Evolutionary conservation across 208 protist species (phyloP), one percentile per base, ranked within the genome.

Genomic region (Kentomonas sorsogonicus): DNA sequence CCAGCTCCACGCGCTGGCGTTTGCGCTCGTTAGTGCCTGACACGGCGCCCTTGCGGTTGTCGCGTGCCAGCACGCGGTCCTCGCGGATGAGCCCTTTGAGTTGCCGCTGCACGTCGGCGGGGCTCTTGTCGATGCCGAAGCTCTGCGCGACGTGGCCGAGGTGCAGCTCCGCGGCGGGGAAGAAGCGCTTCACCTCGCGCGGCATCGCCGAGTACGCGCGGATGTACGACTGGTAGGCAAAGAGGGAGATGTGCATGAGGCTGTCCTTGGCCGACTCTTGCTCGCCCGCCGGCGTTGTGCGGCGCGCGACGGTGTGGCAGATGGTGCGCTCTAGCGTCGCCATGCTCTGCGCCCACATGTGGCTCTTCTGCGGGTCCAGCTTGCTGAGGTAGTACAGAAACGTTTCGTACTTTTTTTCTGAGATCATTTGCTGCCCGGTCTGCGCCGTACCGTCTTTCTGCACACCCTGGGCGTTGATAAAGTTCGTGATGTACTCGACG

Each of bases 221-320:
- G 45, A 99, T 74, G 71, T 99, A 99, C 15, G 87, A 96, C 51
- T 97, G 95, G 74, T 99, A 99, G 15, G 94, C 98, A 53, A 99
- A 98, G 16, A 95, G 60, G 3, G 97, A 96, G 9, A 87, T 80
- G 46, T 94, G 89, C 64, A 96, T 77, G 10, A 99, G 77, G 62
- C 98, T 98, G 73, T 99, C 98, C 67, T 60, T 68, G 16, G 41
- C 43, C 48, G 31, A 16, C 13, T 97, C 97, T 65, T 87, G 18
- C 47, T 0, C 25, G 13, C 30, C 3, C 38, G 31, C 6, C 51
- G 25, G 48, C 40, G 20, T 71, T 26, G 64, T 65, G 18, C 63
- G 54, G 31, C 69, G 74, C 86, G 90, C 90, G 15, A 85, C 86
- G 25, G 87, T 66, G 10, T 70, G 66, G 27, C 90, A 88, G 66